These are phyloP conservation scores for Reutealis trisperma DNA, from an alignment of 345 rosid genomes.

Conservation along the genomic window DNA sequence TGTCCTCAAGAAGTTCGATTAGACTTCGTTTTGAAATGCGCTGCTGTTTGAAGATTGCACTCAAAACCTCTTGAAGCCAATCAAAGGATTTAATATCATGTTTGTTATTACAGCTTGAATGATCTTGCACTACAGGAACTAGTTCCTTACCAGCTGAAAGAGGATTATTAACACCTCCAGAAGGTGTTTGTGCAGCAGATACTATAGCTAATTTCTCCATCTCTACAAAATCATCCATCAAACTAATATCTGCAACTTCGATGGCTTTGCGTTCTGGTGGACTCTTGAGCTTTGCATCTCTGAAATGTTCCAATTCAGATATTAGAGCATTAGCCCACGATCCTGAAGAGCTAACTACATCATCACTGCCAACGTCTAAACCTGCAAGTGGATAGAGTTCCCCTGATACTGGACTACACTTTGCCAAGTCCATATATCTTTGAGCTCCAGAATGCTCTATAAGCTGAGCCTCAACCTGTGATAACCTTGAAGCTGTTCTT, in stretches of 20 bases:
- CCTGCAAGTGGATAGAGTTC: slow-evolving; percentile 32
- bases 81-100: slow-evolving; percentile 48
- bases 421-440: slow-evolving; percentile 35
- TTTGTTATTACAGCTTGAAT: slow-evolving; percentile 14
- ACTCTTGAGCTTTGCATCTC: slow-evolving; percentile 35
- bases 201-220: slow-evolving; percentile 85
- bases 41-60: slow-evolving; percentile 66
- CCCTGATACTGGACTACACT: slow-evolving; percentile 26
- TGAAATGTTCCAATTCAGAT: slow-evolving; percentile 50
- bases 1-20: slow-evolving; percentile 66
- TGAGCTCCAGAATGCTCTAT: slow-evolving; percentile 30
- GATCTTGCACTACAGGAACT: slow-evolving; percentile 26
- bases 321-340: slow-evolving; percentile 64
- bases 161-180: slow-evolving; percentile 20
- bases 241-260: slow-evolving; percentile 50
- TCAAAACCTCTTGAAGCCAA: slow-evolving; percentile 92
- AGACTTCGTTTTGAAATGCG: slow-evolving; percentile 57
- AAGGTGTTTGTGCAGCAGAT: slow-evolving; percentile 37
- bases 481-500: slow-evolving; percentile 49
- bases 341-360: slow-evolving; percentile 54
- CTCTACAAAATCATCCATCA: slow-evolving; percentile 77
- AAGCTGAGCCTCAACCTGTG: slow-evolving; percentile 43
- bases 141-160: slow-evolving; percentile 31
- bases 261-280: slow-evolving; percentile 28
- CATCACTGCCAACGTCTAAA: slow-evolving; percentile 48